A percentile compares a stretch with the other conserved stretches of the same genome.
phyloP scores from a whole-genome alignment of 2,329 filamentous ascomycete species.

The Aspergillus persii region DNA sequence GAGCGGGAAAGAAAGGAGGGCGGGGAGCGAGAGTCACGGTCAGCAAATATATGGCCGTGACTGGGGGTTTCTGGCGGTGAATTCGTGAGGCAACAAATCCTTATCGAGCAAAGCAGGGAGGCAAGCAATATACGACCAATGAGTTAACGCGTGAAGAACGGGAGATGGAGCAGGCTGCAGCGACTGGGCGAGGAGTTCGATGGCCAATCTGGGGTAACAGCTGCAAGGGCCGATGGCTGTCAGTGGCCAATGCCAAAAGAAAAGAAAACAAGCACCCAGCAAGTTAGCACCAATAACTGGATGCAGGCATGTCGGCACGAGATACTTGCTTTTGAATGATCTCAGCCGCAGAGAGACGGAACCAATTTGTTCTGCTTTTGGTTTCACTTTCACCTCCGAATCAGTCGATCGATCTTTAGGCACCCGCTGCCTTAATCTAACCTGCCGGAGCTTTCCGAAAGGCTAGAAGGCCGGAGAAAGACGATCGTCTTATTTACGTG shows the following conservation, averaged over 20 bases:
- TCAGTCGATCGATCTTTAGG: neutral
- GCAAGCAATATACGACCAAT: constrained; percentile 1
- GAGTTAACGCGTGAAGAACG: neutral
- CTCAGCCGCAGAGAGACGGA: neutral
- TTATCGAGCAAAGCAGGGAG: neutral
- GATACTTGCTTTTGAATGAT: neutral
- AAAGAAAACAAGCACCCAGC: neutral
- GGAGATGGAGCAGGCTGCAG: neutral
- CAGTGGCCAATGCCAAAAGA: neutral
- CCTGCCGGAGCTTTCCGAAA: neutral
- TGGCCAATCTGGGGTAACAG: constrained; percentile 1
- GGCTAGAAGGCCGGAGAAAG: neutral
- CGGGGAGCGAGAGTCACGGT: neutral
- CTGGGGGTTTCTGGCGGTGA: constrained; percentile 5
- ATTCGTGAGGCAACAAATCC: neutral
- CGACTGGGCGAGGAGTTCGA: neutral
- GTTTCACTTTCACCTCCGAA: neutral
- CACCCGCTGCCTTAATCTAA: neutral
- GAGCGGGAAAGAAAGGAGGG: neutral
- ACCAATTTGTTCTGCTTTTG: neutral
- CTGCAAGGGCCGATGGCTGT: neutral
- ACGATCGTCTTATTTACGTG: neutral
- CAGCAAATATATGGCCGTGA: neutral
- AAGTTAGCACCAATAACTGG: neutral
- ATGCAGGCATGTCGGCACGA: neutral